Evolutionary conservation across 805 yeast genomes (phyloP), one percentile per base, ranked within the genome.

Genomic region (Yarrowia yakushimensis): DNA sequence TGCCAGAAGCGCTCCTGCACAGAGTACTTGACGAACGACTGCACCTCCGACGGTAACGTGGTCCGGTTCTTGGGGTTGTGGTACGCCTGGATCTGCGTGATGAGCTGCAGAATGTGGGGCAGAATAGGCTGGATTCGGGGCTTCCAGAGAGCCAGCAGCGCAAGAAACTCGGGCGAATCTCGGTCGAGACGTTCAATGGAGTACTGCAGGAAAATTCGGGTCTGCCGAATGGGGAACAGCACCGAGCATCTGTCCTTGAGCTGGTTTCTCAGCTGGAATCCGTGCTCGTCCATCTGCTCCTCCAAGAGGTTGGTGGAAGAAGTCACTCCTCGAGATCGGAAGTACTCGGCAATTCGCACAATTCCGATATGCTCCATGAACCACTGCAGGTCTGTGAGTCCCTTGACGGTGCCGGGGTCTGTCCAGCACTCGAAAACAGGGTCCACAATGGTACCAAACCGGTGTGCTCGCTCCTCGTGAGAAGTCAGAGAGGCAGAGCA

Each of bases 1-100:
- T 96, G 98, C 99, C 99, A 94, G 73, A 94, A 94, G 69, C 98
- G 80, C 76, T 94, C 99, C 71, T 86, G 85, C 55, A 96, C 87
- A 65, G 96, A 87, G 69, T 90, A 87, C 66, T 83, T 82, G n/a
- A 93, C 97, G 77, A 96, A 93, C 1, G 93, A 80, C 72, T 90
- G 97, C 1, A 94, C 98, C 63, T 90, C 96, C 2, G 81, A 81
- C 0, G 99, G 98, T 54, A 94, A 78, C 39, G 84, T 88, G 13
- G 78, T 78, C 98, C 99, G 93, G 73, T 93, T 93, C 12, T 80
- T 87, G 0, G 98, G 97, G 69, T 94, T 89, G 72, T 91, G 97
- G 70, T 92, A 94, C 0, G 97, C 90, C 74, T 92, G 96, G 61
- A 94, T 88, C 73, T 94, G 99, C 45, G 89, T 85, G 52, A 94